Base-by-base conservation (phyloP, 768 basidiomycete genomes). In the Boletus sp. region DNA sequence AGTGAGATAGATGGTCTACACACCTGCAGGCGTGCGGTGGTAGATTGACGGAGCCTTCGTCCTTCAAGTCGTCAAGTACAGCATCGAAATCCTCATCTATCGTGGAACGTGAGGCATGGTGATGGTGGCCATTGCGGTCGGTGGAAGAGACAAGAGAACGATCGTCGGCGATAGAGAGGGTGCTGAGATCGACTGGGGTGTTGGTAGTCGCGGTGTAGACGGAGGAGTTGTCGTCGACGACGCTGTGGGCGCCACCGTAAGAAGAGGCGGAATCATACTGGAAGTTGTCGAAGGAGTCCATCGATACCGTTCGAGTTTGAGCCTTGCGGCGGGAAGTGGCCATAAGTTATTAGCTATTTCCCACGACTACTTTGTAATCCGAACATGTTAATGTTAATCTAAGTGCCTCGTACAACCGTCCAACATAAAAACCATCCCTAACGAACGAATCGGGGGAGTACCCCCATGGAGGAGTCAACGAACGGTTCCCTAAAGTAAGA, bases 21-120 rank as follows among this genome's bases (percentile, higher is more conserved):
- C 52, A 93, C 95, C 91, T 93, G 90, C 95, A 98, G 9, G 96
- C 96, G 71, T 98, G 96, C 10, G 88, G 83, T 2, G 93, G 93
- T 47, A 95, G 70, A 74, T 94, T 88, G 33, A 93, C 78, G 15
- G 82, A 76, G 13, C 76, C 77, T 60, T 90, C 91, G 59, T 91
- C 89, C 72, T 92, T 94, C 64, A 93, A 68, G 67, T 95, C 93
- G 56, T 95, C 93, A 37, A 96, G 75, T 42, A 93, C 89, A 7
- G 83, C 88, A 69, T 95, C 91, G 59, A 94, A 92, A 65, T 96
- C 93, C 50, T 94, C 93, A 54, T 92, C 88, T 44, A 86, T 68
- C 32, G 61, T 62, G 8, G 71, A 67, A 27, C 67, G 70, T 56
- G 49, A 72, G 66, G 52, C 64, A 69, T 62, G 57, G 50, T 72